A percentile compares a stretch with the other conserved stretches of the same genome.
These are phyloP conservation scores for Flagelloscypha sp. DNA, from an alignment of 768 basidiomycete species.

Conservation along the genomic window DNA sequence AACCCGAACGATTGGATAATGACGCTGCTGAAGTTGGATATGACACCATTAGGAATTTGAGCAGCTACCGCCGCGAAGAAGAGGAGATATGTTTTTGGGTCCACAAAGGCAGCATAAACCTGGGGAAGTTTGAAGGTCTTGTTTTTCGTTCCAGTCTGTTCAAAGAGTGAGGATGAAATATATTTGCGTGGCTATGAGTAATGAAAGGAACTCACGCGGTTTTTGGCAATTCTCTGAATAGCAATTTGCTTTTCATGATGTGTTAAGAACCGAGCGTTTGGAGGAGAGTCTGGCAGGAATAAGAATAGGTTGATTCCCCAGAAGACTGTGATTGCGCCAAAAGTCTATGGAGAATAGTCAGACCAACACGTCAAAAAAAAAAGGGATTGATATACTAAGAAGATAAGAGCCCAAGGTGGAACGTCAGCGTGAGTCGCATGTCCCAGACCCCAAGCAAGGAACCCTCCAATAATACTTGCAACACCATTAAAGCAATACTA, in stretches of 20 bases:
- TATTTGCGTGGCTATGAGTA: too few relatives aligned
- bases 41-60: slow-evolving; percentile 22
- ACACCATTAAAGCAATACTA: slow-evolving; percentile 15
- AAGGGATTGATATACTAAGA: slow-evolving; percentile 10
- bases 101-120: slow-evolving; percentile 19
- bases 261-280: slow-evolving; percentile 21
- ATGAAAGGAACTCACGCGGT: slow-evolving; percentile 9
- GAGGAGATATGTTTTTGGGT: slow-evolving; percentile 27
- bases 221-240: slow-evolving; percentile 27
- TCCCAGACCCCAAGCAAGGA: slow-evolving; percentile 19
- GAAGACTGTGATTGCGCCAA: slow-evolving; percentile 19
- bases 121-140: slow-evolving; percentile 28
- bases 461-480: slow-evolving; percentile 18
- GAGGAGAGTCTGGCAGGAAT: slow-evolving; percentile 28
- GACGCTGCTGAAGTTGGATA: slow-evolving; percentile 18
- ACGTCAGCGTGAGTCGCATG: slow-evolving; percentile 16
- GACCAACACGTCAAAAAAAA: neutral
- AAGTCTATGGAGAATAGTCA: too few relatives aligned
- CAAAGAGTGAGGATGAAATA: neutral
- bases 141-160: slow-evolving; percentile 24
- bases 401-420: slow-evolving; percentile 20
- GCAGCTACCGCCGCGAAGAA: slow-evolving; percentile 24
- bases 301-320: slow-evolving; percentile 21
- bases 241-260: slow-evolving; percentile 24
- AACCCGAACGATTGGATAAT: slow-evolving; percentile 22